A percentile compares a stretch with the other conserved stretches of the same genome.
Conservation (phyloP, 495 filamentous ascomycete genomes). For the Trypethelium eluteriae region DNA sequence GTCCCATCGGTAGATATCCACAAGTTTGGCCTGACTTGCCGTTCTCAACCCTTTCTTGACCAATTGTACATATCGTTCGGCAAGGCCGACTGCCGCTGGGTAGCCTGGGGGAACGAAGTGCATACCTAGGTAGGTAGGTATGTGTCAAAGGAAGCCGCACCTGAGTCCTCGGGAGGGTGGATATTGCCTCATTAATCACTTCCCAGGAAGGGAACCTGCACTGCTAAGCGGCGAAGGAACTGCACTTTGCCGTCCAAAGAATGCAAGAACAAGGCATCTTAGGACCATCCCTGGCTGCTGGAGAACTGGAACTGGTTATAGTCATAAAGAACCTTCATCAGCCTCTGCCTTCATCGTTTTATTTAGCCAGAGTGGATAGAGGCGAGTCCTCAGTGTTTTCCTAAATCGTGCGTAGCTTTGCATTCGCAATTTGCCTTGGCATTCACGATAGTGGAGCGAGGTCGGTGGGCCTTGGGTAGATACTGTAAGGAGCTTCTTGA, state of each 20-base stretch:
- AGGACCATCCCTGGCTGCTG: background rate
- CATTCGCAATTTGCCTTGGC: background rate
- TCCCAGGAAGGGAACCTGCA: background rate
- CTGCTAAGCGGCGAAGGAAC: background rate
- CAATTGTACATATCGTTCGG: too few species aligned
- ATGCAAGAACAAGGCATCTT: background rate
- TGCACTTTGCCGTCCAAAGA: background rate
- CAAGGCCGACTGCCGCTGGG: too few species aligned
- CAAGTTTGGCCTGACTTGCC: too few species aligned
- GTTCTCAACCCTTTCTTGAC: too few species aligned
- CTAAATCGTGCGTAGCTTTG: background rate
- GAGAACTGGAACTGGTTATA: constrained; percentile 9
- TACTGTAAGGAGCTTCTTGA: background rate
- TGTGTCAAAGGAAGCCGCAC: too few species aligned
- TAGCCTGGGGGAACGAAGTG: too few species aligned
- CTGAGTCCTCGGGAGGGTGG: background rate
- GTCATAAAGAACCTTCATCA: background rate
- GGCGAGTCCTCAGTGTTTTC: background rate
- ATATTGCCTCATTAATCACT: background rate
- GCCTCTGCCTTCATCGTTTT: background rate
- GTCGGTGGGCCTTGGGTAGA: background rate
- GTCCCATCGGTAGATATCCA: too few species aligned
- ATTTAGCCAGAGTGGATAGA: background rate
- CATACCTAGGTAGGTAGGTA: too few species aligned
- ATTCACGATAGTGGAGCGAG: background rate